Evolutionary conservation across 1,139 yeast species (phyloP).

Genomic region (Taphrina wiesneri): DNA sequence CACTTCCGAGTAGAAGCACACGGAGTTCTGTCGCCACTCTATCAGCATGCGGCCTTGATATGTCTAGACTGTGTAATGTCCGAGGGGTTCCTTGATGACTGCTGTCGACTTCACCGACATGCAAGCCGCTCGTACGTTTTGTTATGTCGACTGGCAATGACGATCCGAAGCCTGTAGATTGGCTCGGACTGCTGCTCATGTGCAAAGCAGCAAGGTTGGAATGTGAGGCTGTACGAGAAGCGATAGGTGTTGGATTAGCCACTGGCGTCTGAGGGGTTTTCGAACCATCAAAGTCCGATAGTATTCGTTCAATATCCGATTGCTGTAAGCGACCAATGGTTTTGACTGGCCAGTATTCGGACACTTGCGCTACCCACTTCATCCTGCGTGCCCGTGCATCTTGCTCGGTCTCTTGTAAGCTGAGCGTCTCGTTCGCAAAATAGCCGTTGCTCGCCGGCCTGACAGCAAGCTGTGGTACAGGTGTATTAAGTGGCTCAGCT

Average conservation of each 20-base stretch:
- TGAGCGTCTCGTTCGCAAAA: constrained; percentile 60
- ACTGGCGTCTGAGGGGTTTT: constrained; percentile 15
- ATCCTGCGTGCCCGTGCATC: constrained; percentile 62
- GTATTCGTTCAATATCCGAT: constrained; percentile 52
- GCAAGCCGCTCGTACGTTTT: neutral
- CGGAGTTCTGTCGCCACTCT: constrained; percentile 49
- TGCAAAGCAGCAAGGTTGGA: constrained; percentile 9
- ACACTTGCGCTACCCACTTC: constrained; percentile 85
- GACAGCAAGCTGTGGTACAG: constrained; percentile 6
- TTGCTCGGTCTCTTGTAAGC: constrained; percentile 43
- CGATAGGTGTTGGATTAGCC: constrained; percentile 23
- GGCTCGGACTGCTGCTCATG: neutral
- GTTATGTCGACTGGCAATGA: neutral
- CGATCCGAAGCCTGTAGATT: neutral
- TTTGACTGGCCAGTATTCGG: constrained; percentile 81
- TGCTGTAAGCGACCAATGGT: constrained; percentile 61
- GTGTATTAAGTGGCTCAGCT: constrained; percentile 27
- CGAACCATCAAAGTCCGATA: constrained; percentile 26
- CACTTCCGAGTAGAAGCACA: constrained; percentile 84
- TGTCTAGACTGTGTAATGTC: constrained; percentile 18
- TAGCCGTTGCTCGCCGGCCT: constrained; percentile 60
- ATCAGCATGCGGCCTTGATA: neutral
- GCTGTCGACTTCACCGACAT: neutral
- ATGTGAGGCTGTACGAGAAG: constrained; percentile 7
- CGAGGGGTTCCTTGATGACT: constrained; percentile 1